These are phyloP conservation scores for Asterophora parasitica DNA, from an alignment of 768 basidiomycete species.

Conservation along the genomic window DNA sequence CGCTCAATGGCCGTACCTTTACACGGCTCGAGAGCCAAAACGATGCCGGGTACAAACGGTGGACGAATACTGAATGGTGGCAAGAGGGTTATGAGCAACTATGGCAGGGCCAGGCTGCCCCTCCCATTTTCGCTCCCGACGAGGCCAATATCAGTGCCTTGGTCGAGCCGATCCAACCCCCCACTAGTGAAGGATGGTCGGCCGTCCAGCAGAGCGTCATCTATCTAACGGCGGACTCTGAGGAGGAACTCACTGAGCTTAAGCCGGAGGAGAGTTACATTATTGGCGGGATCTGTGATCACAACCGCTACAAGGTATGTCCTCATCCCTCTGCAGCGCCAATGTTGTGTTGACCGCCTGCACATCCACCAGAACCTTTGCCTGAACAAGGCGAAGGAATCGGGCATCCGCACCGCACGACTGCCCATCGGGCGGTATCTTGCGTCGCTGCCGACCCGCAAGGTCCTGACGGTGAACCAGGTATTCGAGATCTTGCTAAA, in stretches of 20 bases:
- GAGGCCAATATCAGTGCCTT: not conserved
- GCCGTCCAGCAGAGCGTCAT: constrained; percentile 52
- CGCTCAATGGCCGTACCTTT: constrained; percentile 67
- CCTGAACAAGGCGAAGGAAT: constrained; percentile 72
- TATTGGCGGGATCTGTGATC: constrained; percentile 93
- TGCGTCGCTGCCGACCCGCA: constrained; percentile 78
- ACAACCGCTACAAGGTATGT: constrained; percentile 88
- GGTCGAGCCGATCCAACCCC: not conserved
- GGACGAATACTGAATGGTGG: constrained; percentile 86
- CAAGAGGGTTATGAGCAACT: constrained; percentile 64
- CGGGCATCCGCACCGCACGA: constrained; percentile 77
- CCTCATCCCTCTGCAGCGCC: constrained; percentile 4
- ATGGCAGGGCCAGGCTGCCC: constrained; percentile 38
- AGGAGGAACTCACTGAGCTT: constrained; percentile 79
- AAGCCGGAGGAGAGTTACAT: constrained; percentile 85
- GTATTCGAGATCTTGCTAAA: constrained; percentile 88
- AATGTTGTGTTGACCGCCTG: constrained; percentile 3
- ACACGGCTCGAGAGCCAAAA: constrained; percentile 59
- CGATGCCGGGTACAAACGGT: constrained; percentile 69
- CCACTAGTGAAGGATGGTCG: not conserved
- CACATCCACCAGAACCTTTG: constrained; percentile 67
- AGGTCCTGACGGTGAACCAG: constrained; percentile 97
- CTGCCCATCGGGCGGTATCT: constrained; percentile 94
- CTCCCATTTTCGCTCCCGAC: not conserved
- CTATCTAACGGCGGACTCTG: constrained; percentile 93